These are phyloP conservation scores for Rhodomyrtus tomentosa DNA, from an alignment of 345 rosid species.

Conservation along the genomic window DNA sequence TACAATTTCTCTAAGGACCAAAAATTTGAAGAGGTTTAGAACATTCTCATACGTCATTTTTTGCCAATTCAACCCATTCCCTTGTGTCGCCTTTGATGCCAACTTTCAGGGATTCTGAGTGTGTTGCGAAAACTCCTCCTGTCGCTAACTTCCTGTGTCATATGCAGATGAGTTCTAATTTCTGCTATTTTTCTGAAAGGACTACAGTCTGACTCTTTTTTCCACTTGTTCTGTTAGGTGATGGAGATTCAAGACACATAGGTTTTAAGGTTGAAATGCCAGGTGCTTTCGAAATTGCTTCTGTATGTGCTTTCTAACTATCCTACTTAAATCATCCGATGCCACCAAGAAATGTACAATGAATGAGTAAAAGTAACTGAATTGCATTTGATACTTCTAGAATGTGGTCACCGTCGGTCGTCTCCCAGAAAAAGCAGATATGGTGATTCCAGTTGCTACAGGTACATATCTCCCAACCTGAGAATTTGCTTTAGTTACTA, in stretches of 20 bases:
- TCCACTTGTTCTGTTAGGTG: constrained; percentile 25
- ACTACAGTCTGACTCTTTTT: neutral
- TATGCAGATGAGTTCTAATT: neutral
- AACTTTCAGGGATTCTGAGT: neutral
- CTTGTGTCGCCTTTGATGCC: neutral
- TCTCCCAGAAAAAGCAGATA: constrained; percentile 65
- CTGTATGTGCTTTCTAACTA: constrained; percentile 27
- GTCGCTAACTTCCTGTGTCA: neutral
- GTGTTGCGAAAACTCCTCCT: neutral
- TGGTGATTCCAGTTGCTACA: constrained; percentile 89
- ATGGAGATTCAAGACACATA: constrained; percentile 76
- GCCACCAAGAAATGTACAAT: neutral
- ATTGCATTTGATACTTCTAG: constrained; percentile 13
- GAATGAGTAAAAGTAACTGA: neutral
- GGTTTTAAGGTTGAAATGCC: constrained; percentile 74
- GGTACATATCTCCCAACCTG: constrained; percentile 19
- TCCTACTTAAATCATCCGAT: neutral
- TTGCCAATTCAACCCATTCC: neutral
- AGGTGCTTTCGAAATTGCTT: constrained; percentile 58
- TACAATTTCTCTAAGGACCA: neutral
- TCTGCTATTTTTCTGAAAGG: neutral
- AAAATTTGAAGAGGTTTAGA: neutral
- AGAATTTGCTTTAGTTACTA: neutral
- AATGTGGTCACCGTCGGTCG: constrained; percentile 63
- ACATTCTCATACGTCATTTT: neutral